phyloP scores from a whole-genome alignment of 2,329 filamentous ascomycete genomes.

The Chrysoporthe austroafricana region DNA sequence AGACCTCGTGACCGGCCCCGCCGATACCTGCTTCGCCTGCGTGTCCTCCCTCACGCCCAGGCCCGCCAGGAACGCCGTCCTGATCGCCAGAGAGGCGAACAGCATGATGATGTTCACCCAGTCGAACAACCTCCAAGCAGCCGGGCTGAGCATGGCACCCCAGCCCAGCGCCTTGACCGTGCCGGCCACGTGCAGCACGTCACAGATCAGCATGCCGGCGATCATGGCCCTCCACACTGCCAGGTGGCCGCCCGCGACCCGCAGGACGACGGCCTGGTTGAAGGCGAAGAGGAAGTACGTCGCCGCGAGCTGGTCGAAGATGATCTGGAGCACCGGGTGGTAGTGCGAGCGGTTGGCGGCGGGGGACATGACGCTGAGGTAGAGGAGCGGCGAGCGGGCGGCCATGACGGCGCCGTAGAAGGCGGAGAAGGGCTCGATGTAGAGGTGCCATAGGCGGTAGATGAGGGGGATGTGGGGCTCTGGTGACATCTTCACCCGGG shows the following conservation, averaged over 20 bases:
- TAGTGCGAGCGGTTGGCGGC: slow-evolving; percentile 24
- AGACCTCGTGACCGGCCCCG: slow-evolving; percentile 8
- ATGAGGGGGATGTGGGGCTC: slow-evolving; percentile 17
- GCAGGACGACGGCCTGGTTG: slow-evolving; percentile 36
- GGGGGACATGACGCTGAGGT: slow-evolving; percentile 27
- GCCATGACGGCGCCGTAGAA: slow-evolving; percentile 31
- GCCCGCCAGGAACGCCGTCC: slow-evolving; percentile 41
- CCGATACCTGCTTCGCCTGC: background rate
- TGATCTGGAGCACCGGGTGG: slow-evolving; percentile 32
- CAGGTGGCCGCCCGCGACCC: slow-evolving; percentile 34
- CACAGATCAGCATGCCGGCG: slow-evolving; percentile 33
- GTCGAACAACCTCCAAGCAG: slow-evolving; percentile 42
- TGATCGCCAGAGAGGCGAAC: slow-evolving; percentile 37
- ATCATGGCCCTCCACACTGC: slow-evolving; percentile 36
- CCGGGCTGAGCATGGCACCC: slow-evolving; percentile 32
- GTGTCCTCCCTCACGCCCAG: slow-evolving; percentile 35
- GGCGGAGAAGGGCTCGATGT: slow-evolving; percentile 28
- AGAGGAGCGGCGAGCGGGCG: slow-evolving; percentile 23
- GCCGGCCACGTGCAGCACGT: slow-evolving; percentile 39
- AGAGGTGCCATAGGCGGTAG: slow-evolving; percentile 27
- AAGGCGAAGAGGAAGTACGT: slow-evolving; percentile 39
- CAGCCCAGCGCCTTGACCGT: slow-evolving; percentile 39
- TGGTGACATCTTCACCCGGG: background rate
- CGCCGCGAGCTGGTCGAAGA: slow-evolving; percentile 37
- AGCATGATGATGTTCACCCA: slow-evolving; percentile 42